These are phyloP conservation scores for Hyaloscypha finlandica DNA, from an alignment of 495 filamentous ascomycete species.

Conservation along the genomic window DNA sequence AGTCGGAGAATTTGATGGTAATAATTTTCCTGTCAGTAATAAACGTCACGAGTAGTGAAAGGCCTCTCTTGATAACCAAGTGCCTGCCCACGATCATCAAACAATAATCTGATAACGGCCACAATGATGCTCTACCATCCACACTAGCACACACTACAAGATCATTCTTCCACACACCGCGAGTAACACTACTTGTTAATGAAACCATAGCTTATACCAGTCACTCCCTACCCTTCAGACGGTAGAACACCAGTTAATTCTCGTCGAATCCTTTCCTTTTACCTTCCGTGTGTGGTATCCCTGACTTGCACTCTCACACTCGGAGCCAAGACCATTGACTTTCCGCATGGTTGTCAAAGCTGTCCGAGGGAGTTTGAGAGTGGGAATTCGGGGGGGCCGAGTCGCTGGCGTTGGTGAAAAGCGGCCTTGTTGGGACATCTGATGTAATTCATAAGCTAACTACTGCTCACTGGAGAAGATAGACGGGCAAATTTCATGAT, in stretches of 20 bases:
- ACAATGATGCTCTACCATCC: no score
- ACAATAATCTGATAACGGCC: no score
- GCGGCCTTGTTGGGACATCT: background rate
- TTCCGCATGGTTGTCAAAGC: conserved; percentile 17
- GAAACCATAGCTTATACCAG: background rate
- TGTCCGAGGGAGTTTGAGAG: conserved; percentile 21
- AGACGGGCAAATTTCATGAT: background rate
- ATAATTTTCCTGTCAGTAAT: no score
- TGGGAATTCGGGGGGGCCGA: conserved; percentile 18
- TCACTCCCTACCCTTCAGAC: background rate
- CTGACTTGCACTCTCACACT: background rate
- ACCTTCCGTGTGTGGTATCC: background rate
- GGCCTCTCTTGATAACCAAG: no score
- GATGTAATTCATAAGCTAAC: background rate
- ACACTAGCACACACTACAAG: no score
- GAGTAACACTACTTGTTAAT: background rate
- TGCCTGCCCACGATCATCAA: no score
- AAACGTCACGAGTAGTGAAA: no score
- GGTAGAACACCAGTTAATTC: conserved; percentile 9
- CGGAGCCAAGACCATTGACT: conserved; percentile 11
- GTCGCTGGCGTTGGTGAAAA: background rate
- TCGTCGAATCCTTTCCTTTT: background rate
- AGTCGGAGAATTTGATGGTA: no score
- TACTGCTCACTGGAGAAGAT: background rate
- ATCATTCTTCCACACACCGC: no score